phyloP scores from a whole-genome alignment of 345 rosid species.

The Clausena lansium region DNA sequence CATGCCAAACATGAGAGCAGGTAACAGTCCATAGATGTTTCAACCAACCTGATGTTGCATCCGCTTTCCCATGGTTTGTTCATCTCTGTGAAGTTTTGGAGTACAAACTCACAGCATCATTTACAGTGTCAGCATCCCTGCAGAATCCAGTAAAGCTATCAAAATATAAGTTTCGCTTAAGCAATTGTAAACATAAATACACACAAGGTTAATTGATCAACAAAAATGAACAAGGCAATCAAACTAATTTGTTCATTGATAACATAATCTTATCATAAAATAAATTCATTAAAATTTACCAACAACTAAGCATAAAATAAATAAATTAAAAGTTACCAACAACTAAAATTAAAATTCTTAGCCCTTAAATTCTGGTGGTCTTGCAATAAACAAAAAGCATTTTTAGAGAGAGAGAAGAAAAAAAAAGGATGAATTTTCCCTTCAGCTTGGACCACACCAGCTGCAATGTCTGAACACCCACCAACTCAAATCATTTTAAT shows the following conservation, averaged over 20 bases:
- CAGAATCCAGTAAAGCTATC: slow-evolving; percentile 19
- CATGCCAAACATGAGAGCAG: slow-evolving; percentile 69
- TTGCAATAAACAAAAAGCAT: neutral
- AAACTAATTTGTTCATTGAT: neutral
- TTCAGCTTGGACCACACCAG: neutral
- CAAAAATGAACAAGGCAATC: neutral
- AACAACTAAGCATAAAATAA: neutral
- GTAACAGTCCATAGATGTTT: slow-evolving; percentile 44
- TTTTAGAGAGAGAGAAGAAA: neutral
- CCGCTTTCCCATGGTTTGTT: slow-evolving; percentile 99
- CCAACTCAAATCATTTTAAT: neutral
- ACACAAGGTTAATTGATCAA: neutral
- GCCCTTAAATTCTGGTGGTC: neutral
- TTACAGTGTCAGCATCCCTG: slow-evolving; percentile 95
- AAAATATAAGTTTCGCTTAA: slow-evolving; percentile 6
- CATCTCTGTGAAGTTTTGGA: slow-evolving; percentile 98
- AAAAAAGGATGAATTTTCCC: neutral
- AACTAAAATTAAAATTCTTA: neutral
- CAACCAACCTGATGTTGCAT: slow-evolving; percentile 99
- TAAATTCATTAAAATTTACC: too few species aligned
- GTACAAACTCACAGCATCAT: slow-evolving; percentile 91
- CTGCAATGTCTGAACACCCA: neutral
- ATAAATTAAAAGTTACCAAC: neutral
- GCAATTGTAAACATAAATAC: neutral
- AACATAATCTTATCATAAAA: too few species aligned